These are phyloP conservation scores for Acacia concinna DNA, from an alignment of 331 rosid species.

Conservation along the genomic window DNA sequence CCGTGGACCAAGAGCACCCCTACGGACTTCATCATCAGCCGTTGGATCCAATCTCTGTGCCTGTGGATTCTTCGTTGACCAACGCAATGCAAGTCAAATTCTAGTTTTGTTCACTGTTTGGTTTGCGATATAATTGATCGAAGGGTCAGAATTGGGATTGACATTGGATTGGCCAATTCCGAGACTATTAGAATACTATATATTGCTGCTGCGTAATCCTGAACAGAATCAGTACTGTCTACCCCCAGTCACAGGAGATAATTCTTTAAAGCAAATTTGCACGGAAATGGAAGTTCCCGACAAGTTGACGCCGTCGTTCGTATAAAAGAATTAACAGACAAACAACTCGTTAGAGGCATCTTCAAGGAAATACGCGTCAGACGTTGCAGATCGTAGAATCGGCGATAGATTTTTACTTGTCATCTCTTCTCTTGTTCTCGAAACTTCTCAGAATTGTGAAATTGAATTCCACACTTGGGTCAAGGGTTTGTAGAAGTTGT, in stretches of 20 bases:
- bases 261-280: background rate
- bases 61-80: background rate
- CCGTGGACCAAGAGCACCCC: background rate
- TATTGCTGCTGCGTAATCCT: background rate
- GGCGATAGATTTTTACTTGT: background rate
- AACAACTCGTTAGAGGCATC: conserved; percentile 40
- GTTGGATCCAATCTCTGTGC: background rate
- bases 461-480: conserved; percentile 10
- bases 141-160: too few species aligned
- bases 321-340: background rate
- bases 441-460: conserved; percentile 40
- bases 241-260: conserved; percentile 14
- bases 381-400: conserved; percentile 42
- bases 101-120: background rate
- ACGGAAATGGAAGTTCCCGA: conserved; percentile 3
- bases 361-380: conserved; percentile 41
- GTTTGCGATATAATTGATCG: too few species aligned
- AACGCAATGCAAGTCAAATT: background rate
- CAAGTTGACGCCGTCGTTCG: conserved; percentile 32
- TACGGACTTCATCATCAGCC: background rate
- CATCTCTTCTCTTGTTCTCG: conserved; percentile 26
- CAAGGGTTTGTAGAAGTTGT: conserved; percentile 26
- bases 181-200: too few species aligned
- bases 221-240: background rate
- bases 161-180: too few species aligned